Conservation (phyloP, 768 basidiomycete genomes). For the Suillus tomentosus region DNA sequence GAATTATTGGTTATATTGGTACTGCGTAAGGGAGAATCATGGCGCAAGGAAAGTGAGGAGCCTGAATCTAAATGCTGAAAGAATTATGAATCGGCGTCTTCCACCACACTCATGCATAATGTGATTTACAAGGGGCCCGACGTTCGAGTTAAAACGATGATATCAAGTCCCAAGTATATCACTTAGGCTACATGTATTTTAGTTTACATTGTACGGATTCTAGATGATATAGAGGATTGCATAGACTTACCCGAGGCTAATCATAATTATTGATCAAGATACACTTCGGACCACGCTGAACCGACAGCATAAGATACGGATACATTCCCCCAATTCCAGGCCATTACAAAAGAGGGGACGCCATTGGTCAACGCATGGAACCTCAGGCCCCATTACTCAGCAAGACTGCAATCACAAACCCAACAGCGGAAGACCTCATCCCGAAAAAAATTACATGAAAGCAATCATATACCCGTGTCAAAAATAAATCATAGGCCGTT, state of each 20-base stretch:
- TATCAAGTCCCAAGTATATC: background rate
- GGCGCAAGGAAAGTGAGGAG: constrained; percentile 54
- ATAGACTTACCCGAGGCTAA: background rate
- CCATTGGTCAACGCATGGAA: too few relatives aligned
- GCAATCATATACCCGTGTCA: too few relatives aligned
- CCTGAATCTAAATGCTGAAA: constrained; percentile 32
- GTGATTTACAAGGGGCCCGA: background rate
- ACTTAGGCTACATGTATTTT: background rate
- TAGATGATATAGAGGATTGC: background rate
- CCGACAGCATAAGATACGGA: too few relatives aligned
- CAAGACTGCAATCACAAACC: background rate
- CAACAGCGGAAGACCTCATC: background rate
- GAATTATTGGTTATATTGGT: constrained; percentile 61
- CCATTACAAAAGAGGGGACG: too few relatives aligned
- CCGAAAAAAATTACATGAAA: too few relatives aligned
- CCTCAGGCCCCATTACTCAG: too few relatives aligned
- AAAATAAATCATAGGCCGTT: too few relatives aligned
- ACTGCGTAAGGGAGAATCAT: constrained; percentile 54
- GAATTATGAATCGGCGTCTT: background rate
- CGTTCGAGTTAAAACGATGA: background rate
- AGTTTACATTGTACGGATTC: background rate
- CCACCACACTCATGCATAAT: background rate
- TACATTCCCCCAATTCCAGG: too few relatives aligned
- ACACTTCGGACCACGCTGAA: too few relatives aligned
- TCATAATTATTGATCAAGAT: background rate